Conservation (phyloP, 768 basidiomycete genomes). For the Amanita subjunquillea region DNA sequence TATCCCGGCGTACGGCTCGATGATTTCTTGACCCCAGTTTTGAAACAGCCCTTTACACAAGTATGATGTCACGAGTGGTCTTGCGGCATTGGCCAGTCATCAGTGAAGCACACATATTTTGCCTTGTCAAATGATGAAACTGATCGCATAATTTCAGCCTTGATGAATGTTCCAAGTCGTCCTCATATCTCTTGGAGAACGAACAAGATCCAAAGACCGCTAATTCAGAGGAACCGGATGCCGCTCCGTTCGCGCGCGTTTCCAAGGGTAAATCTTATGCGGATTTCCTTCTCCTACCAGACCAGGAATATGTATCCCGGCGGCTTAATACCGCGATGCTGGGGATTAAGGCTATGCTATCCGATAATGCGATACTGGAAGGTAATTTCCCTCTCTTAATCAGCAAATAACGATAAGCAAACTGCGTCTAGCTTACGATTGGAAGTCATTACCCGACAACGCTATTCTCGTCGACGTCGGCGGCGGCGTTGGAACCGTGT, state of each 20-base stretch:
- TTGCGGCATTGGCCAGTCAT: conserved; percentile 16
- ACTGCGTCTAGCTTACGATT: conserved; percentile 13
- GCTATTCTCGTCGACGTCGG: conserved; percentile 21
- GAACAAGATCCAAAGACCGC: conserved; percentile 13
- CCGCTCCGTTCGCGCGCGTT: conserved; percentile 12
- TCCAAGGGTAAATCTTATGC: conserved; percentile 9
- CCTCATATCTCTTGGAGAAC: conserved; percentile 16
- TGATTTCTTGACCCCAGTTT: neutral
- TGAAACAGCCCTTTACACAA: conserved; percentile 16
- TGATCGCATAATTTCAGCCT: conserved; percentile 7
- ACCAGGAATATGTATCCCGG: conserved; percentile 15
- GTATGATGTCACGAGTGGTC: conserved; percentile 16
- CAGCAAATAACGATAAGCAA: neutral
- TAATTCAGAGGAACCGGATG: conserved; percentile 11
- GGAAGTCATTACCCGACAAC: conserved; percentile 13
- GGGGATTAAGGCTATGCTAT: conserved; percentile 12
- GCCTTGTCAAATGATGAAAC: neutral
- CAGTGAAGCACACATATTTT: conserved; percentile 8
- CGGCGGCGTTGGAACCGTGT: conserved; percentile 17
- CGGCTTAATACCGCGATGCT: conserved; percentile 17
- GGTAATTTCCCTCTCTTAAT: conserved; percentile 7
- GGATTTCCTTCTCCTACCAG: conserved; percentile 12
- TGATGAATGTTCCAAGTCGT: conserved; percentile 14
- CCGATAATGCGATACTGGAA: conserved; percentile 10
- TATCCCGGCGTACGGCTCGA: neutral